Evolutionary conservation across 2,329 filamentous ascomycete species (phyloP).

Genomic region (Sphaerulina musiva): DNA sequence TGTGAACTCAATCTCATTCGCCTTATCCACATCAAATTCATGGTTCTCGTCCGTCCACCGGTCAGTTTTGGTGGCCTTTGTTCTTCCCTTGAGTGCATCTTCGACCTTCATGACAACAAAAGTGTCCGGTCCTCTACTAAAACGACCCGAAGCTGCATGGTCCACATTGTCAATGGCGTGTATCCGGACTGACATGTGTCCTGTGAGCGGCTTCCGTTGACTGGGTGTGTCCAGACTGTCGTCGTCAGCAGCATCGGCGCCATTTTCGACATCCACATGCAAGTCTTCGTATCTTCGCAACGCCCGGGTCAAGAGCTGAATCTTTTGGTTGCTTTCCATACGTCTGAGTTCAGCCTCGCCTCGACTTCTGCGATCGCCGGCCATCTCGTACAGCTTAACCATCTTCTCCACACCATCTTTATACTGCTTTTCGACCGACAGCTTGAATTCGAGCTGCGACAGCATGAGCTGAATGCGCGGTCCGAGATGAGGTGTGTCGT

Average conservation of each 20-base stretch:
- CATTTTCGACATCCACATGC: conserved; percentile 69
- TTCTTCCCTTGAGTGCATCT: conserved; percentile 83
- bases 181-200: conserved; percentile 78
- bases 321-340: conserved; percentile 96
- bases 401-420: conserved; percentile 99
- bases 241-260: conserved; percentile 56
- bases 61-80: conserved; percentile 76
- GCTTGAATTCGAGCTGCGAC: conserved; percentile 96
- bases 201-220: conserved; percentile 89
- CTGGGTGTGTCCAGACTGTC: conserved; percentile 95
- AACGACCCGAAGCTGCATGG: conserved; percentile 73
- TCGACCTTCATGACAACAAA: conserved; percentile 96
- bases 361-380: conserved; percentile 92
- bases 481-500: conserved; percentile 89
- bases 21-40: conserved; percentile 91
- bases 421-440: conserved; percentile 98
- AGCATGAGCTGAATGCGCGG: conserved; percentile 98
- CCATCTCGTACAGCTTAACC: conserved; percentile 95
- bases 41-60: conserved; percentile 88
- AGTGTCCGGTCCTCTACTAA: conserved; percentile 86
- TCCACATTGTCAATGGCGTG: conserved; percentile 90
- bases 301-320: conserved; percentile 88
- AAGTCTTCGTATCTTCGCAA: conserved; percentile 95
- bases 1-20: conserved; percentile 95
- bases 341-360: conserved; percentile 82